Evolutionary conservation across 1,284 basidiomycete species (phyloP).

Genomic region (Ceratobasidium sp.): DNA sequence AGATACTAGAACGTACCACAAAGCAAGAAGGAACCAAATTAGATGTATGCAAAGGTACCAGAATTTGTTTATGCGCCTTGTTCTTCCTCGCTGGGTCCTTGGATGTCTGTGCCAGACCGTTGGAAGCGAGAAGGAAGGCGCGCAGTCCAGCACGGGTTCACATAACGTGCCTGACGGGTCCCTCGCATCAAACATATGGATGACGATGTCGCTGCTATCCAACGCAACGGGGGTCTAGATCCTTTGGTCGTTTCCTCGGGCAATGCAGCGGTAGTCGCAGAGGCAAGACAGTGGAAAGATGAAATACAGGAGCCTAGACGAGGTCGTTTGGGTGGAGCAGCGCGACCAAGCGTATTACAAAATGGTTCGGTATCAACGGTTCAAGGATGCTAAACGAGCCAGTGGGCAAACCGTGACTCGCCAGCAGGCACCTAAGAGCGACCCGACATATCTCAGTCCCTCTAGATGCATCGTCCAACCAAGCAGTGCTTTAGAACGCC

Average conservation of each 20-base stretch:
- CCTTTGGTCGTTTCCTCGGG: too few relatives aligned
- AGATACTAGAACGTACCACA: constrained; percentile 74
- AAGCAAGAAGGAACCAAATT: constrained; percentile 99
- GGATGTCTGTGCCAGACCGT: constrained; percentile 66
- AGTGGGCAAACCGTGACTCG: constrained; percentile 67
- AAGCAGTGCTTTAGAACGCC: constrained; percentile 82
- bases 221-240: too few relatives aligned
- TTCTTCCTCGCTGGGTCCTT: constrained; percentile 95
- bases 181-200: constrained; percentile 95
- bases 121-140: neutral
- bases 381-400: constrained; percentile 74
- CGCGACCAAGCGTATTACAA: constrained; percentile 73
- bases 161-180: constrained; percentile 98
- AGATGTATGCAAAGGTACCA: constrained; percentile 98
- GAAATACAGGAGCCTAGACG: constrained; percentile 78
- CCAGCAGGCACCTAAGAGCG: constrained; percentile 51
- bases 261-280: constrained; percentile 52
- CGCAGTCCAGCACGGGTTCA: constrained; percentile 59
- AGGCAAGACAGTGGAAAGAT: constrained; percentile 85
- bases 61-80: constrained; percentile 97
- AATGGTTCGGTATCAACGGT: constrained; percentile 96
- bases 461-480: too few relatives aligned
- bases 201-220: constrained; percentile 83
- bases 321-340: constrained; percentile 75
- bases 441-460: too few relatives aligned